Evolutionary conservation across 169 alveolate genomes (phyloP).

Genomic region (Amoebophrya sp.): DNA sequence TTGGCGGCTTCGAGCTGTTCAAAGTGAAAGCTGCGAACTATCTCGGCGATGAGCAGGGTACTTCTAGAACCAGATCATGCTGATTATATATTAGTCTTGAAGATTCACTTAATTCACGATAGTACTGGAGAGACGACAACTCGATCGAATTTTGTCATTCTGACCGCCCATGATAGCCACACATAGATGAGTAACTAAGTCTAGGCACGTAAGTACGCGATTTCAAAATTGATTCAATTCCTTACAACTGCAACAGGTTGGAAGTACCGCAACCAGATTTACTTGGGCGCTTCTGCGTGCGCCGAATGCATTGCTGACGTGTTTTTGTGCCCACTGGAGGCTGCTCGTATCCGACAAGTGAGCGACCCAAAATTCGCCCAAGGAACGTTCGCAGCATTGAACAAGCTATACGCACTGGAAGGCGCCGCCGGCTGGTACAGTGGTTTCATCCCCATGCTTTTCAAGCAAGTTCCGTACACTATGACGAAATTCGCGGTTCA

Average conservation of each 20-base stretch:
- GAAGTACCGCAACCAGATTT: slow-evolving; percentile 45
- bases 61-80: no score
- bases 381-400: slow-evolving; percentile 39
- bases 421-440: slow-evolving; percentile 41
- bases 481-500: slow-evolving; percentile 86
- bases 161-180: neutral
- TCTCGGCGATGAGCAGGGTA: slow-evolving; percentile 74
- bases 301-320: slow-evolving; percentile 97
- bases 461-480: slow-evolving; percentile 85
- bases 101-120: neutral
- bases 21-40: slow-evolving; percentile 81
- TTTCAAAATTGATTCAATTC: neutral
- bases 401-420: neutral
- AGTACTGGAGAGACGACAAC: neutral
- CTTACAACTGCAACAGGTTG: neutral
- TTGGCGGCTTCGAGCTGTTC: slow-evolving; percentile 94
- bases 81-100: neutral
- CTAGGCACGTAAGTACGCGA: neutral
- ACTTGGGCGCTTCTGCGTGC: slow-evolving; percentile 93
- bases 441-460: slow-evolving; percentile 43
- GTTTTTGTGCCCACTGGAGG: slow-evolving; percentile 93
- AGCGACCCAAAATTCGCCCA: slow-evolving; percentile 44
- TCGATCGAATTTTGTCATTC: neutral
- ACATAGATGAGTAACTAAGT: neutral
- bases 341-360: slow-evolving; percentile 47